These are phyloP conservation scores for Magnolia sinica DNA, from an alignment of 164 flowering plant genomes.

Conservation along the genomic window DNA sequence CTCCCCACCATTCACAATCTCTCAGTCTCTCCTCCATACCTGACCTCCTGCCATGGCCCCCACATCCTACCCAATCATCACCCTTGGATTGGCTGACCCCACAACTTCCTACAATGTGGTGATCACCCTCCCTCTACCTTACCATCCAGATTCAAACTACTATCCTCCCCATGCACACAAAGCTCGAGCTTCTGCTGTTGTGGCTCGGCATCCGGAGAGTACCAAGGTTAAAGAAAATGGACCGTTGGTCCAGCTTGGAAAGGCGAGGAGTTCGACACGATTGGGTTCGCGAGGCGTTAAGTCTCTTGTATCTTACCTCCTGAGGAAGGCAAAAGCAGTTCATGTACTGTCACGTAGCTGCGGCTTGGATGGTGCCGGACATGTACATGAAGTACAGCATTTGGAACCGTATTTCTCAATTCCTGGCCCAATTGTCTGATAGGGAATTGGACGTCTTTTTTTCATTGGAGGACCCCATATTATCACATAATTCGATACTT, in stretches of 20 bases:
- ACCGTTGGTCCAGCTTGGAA: not conserved
- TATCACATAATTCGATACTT: not conserved
- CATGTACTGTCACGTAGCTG: not conserved
- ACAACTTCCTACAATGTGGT: not conserved
- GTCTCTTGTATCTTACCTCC: not conserved
- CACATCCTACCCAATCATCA: not conserved
- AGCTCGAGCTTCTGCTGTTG: not conserved
- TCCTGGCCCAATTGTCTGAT: not conserved
- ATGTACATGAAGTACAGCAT: not conserved
- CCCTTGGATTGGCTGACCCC: not conserved
- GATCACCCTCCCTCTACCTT: not conserved
- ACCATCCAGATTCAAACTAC: not conserved
- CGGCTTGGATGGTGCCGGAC: not conserved
- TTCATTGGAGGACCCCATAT: no score
- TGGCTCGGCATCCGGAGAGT: not conserved
- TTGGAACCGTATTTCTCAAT: conserved; percentile 13
- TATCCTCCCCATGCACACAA: not conserved
- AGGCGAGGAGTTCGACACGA: not conserved
- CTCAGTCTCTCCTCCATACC: not conserved
- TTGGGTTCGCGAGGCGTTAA: not conserved
- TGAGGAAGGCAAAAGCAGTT: not conserved
- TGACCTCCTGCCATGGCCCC: not conserved
- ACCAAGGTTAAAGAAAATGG: not conserved
- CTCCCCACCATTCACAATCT: not conserved
- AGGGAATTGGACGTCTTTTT: not conserved